Percentiles rank a stretch among this genome's conserved stretches.
Evolutionary conservation across 2,329 filamentous ascomycete species (phyloP).

Genomic region (Fusarium sp.): DNA sequence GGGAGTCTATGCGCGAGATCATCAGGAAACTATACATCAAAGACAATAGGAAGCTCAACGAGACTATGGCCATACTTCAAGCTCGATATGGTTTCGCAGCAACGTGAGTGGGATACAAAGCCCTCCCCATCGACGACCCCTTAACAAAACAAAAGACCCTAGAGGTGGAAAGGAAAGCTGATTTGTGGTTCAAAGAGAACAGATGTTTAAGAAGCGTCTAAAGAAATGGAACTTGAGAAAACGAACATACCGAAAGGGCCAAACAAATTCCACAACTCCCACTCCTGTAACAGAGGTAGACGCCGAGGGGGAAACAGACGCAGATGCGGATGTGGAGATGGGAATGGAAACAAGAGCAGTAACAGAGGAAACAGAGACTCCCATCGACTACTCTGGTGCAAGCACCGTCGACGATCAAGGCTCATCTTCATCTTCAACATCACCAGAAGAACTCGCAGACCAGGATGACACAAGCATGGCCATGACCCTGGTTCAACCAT

Average conservation of each 20-base stretch:
- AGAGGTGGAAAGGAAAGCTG: constrained; percentile 19
- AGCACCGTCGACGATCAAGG: constrained; percentile 28
- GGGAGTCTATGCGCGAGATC: constrained; percentile 48
- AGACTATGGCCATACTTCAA: constrained; percentile 52
- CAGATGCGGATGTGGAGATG: neutral
- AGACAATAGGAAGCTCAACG: constrained; percentile 52
- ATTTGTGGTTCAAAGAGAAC: constrained; percentile 45
- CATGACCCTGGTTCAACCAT: constrained; percentile 39
- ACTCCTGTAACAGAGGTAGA: neutral
- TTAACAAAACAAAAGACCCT: neutral
- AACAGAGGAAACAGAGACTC: constrained; percentile 19
- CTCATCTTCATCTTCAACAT: constrained; percentile 28
- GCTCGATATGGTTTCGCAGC: constrained; percentile 51
- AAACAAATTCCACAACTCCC: constrained; percentile 33
- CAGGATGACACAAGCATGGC: constrained; percentile 21
- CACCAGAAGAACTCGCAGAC: constrained; percentile 23
- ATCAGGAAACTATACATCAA: constrained; percentile 51
- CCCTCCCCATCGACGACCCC: neutral
- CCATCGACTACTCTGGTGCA: constrained; percentile 28
- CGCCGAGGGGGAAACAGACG: neutral
- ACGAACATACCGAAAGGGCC: constrained; percentile 49
- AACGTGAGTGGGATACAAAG: constrained; percentile 47
- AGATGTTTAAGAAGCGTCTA: constrained; percentile 55
- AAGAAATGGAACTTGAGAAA: constrained; percentile 55
- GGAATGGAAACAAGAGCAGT: neutral